A percentile compares a stretch with the other conserved stretches of the same genome.
These are phyloP conservation scores for Iris pallida DNA, from an alignment of 116 monocot species.

Conservation along the genomic window DNA sequence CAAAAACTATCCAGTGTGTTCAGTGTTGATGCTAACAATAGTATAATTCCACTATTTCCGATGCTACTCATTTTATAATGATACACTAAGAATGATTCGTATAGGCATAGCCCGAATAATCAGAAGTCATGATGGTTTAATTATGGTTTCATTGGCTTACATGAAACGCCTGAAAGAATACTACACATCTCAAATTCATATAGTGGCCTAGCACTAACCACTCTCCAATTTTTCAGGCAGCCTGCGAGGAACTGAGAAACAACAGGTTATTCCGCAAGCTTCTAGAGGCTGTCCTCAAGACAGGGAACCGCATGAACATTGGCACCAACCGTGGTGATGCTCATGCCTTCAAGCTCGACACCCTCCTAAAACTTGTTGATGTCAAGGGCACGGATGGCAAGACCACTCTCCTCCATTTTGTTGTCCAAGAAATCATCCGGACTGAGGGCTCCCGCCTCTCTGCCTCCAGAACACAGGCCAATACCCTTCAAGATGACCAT, in stretches of 20 bases:
- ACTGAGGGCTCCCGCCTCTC: slow-evolving; percentile 53
- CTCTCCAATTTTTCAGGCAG: slow-evolving; percentile 35
- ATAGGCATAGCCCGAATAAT: too few relatives aligned
- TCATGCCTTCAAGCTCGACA: slow-evolving; percentile 80
- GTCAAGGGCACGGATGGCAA: slow-evolving; percentile 82
- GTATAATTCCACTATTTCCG: too few relatives aligned
- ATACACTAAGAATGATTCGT: too few relatives aligned
- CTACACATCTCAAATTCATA: not conserved
- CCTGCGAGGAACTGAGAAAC: slow-evolving; percentile 73
- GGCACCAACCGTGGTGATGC: slow-evolving; percentile 78
- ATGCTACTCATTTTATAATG: too few relatives aligned
- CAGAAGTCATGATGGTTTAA: too few relatives aligned
- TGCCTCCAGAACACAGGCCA: slow-evolving; percentile 9
- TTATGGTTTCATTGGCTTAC: too few relatives aligned
- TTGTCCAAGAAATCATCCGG: slow-evolving; percentile 71
- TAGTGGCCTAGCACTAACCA: not conserved
- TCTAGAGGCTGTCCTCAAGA: slow-evolving; percentile 82
- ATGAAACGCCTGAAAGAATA: too few relatives aligned
- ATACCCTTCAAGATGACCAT: slow-evolving; percentile 25
- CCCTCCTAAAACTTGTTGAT: slow-evolving; percentile 74
- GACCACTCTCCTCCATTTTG: slow-evolving; percentile 86
- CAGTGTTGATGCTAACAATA: too few relatives aligned
- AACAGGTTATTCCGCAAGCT: slow-evolving; percentile 77
- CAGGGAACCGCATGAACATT: slow-evolving; percentile 82
- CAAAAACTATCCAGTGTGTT: too few relatives aligned